Evolutionary conservation across 495 filamentous ascomycete genomes (phyloP).

Genomic region (Penicillium malachiteum): DNA sequence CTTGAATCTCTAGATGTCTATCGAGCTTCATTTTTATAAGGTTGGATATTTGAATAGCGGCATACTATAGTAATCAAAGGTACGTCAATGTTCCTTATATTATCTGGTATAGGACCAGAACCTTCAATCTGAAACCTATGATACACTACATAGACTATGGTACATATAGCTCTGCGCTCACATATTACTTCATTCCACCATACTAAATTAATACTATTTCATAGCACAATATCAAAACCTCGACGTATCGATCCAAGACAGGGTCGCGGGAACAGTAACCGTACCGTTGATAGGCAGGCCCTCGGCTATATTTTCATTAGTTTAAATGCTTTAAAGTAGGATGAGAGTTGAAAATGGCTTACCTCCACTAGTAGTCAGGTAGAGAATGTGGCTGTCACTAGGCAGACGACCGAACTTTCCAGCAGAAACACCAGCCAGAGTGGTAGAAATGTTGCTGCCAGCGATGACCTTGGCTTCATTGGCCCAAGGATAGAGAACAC

Average conservation of each 20-base stretch:
- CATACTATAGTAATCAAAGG: no score
- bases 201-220: neutral
- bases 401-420: constrained; percentile 3
- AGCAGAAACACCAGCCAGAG: constrained; percentile 2
- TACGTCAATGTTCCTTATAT: no score
- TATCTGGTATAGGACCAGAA: no score
- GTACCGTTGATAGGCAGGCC: neutral
- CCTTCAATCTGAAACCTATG: no score
- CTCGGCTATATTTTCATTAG: neutral
- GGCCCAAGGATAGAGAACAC: neutral
- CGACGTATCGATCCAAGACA: neutral
- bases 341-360: neutral
- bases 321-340: neutral
- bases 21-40: no score
- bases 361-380: constrained; percentile 4
- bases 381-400: neutral
- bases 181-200: no score
- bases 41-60: no score
- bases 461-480: neutral
- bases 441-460: constrained; percentile 1
- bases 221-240: neutral
- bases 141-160: no score
- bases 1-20: no score
- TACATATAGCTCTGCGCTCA: no score
- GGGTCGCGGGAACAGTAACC: neutral